Conservation (phyloP, 805 yeast species). For the Pichia exigua region DNA sequence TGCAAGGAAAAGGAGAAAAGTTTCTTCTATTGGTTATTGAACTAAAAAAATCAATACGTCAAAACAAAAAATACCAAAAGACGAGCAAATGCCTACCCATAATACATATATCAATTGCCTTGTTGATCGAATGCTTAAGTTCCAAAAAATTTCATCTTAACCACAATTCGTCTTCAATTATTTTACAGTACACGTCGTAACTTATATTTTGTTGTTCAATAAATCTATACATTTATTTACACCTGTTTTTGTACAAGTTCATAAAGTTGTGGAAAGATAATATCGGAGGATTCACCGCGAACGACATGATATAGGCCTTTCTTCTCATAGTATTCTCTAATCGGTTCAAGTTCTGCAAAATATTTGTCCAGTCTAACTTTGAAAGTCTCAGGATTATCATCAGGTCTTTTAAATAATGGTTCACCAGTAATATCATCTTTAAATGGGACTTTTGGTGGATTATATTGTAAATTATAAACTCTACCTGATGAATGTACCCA, state of each 20-base stretch:
- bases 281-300: slow-evolving; percentile 75
- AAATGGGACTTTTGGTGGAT: slow-evolving; percentile 80
- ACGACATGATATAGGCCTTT: slow-evolving; percentile 47
- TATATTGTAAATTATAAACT: slow-evolving; percentile 76
- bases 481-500: slow-evolving; percentile 90
- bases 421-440: slow-evolving; percentile 88
- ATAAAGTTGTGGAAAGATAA: slow-evolving; percentile 66
- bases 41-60: too few species aligned
- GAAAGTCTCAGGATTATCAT: slow-evolving; percentile 73
- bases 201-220: background rate
- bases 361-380: slow-evolving; percentile 59
- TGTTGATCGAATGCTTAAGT: too few species aligned
- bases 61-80: too few species aligned
- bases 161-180: too few species aligned
- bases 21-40: too few species aligned
- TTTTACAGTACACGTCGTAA: too few species aligned
- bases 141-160: too few species aligned
- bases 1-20: too few species aligned
- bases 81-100: too few species aligned
- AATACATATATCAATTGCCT: too few species aligned
- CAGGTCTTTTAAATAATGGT: slow-evolving; percentile 67
- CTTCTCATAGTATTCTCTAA: slow-evolving; percentile 51
- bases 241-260: slow-evolving; percentile 31
- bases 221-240: background rate
- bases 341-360: slow-evolving; percentile 49